Percentiles rank a stretch among this genome's conserved stretches.
Conservation (phyloP, 1,139 yeast species). For the Cylindricascospora bacillispora region DNA sequence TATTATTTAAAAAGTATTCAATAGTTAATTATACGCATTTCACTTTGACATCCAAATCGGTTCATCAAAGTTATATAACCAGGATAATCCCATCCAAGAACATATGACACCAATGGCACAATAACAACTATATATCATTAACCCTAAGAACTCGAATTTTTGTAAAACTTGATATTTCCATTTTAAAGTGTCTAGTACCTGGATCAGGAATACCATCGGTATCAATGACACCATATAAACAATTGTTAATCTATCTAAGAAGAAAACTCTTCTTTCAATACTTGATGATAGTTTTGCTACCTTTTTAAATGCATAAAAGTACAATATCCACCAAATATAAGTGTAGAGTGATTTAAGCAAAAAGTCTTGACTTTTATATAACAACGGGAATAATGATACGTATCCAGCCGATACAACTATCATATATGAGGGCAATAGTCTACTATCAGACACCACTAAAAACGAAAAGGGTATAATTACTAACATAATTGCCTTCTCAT, state of each 20-base stretch:
- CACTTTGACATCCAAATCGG: constrained; percentile 41
- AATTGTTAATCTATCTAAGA: constrained; percentile 59
- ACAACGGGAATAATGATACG: constrained; percentile 76
- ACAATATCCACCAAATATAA: constrained; percentile 73
- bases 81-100: constrained; percentile 80
- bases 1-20: neutral
- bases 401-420: constrained; percentile 69
- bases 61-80: constrained; percentile 78
- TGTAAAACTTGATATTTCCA: constrained; percentile 32
- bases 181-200: constrained; percentile 45
- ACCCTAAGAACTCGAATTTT: constrained; percentile 56
- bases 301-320: constrained; percentile 57
- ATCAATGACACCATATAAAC: constrained; percentile 57
- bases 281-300: constrained; percentile 39
- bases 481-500: constrained; percentile 85
- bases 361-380: constrained; percentile 74
- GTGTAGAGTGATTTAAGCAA: constrained; percentile 68
- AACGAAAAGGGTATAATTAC: constrained; percentile 85
- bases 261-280: constrained; percentile 37
- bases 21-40: too few species aligned
- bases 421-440: constrained; percentile 56
- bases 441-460: constrained; percentile 56
- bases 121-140: constrained; percentile 76
- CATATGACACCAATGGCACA: constrained; percentile 77
- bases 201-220: constrained; percentile 47